A percentile compares a stretch with the other conserved stretches of the same genome.
These are phyloP conservation scores for Colletotrichum godetiae DNA, from an alignment of 2,329 filamentous ascomycete species.

Conservation along the genomic window DNA sequence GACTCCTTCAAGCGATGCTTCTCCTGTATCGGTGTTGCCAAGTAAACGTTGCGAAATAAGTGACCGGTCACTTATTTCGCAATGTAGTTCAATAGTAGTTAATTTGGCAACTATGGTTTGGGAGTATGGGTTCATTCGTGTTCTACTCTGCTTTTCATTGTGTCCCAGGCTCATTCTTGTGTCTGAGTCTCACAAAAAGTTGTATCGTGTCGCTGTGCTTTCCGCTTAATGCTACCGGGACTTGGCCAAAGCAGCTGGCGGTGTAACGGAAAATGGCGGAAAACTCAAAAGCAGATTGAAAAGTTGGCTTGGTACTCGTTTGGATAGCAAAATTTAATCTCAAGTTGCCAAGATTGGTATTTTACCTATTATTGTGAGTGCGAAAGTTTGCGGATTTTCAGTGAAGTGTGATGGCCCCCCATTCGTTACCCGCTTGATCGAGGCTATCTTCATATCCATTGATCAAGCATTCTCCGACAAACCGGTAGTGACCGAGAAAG, in stretches of 20 bases:
- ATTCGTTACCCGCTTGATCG: not conserved
- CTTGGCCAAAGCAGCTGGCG: not conserved
- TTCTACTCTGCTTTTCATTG: not conserved
- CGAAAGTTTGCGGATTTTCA: not conserved
- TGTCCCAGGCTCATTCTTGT: not conserved
- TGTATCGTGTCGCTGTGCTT: constrained; percentile 12
- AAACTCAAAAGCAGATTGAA: constrained; percentile 15
- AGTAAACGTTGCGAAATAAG: constrained; percentile 29
- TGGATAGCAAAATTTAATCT: constrained; percentile 13
- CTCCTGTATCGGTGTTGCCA: constrained; percentile 41
- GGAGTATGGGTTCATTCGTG: not conserved
- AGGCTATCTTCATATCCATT: not conserved
- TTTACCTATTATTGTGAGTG: not conserved
- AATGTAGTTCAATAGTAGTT: not conserved
- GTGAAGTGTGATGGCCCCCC: not conserved
- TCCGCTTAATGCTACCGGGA: not conserved
- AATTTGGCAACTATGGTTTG: constrained; percentile 2
- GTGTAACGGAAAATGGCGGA: constrained; percentile 22
- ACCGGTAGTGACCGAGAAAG: not conserved
- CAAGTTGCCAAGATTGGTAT: constrained; percentile 5
- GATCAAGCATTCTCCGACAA: not conserved
- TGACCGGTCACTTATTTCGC: constrained; percentile 28
- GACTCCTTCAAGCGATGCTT: constrained; percentile 51
- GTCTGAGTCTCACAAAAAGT: constrained; percentile 2
- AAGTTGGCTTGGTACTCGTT: constrained; percentile 4